A percentile compares a stretch with the other conserved stretches of the same genome.
These are phyloP conservation scores for Apiotrichum akiyoshidainum DNA, from an alignment of 1,284 basidiomycete species.

Conservation along the genomic window DNA sequence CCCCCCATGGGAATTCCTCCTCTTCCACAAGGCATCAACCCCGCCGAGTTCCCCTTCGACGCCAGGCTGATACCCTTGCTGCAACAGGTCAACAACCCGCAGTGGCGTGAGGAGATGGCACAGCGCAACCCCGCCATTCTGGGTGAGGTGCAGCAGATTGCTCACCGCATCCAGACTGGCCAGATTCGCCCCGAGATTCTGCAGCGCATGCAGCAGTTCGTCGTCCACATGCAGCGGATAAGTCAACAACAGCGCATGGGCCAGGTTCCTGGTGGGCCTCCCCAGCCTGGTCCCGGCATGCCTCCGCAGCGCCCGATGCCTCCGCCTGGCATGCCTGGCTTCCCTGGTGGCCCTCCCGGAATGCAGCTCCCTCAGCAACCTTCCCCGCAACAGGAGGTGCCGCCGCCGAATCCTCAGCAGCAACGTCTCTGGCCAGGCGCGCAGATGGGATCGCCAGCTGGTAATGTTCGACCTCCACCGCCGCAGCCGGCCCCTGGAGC, in stretches of 20 bases:
- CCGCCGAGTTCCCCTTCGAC: conserved; percentile 45
- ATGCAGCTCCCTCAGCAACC: conserved; percentile 8
- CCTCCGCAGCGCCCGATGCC: conserved; percentile 8
- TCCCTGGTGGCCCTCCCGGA: conserved; percentile 11
- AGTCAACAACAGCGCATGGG: conserved; percentile 6
- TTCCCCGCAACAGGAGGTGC: conserved; percentile 8
- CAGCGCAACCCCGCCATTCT: conserved; percentile 30
- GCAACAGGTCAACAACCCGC: conserved; percentile 26
- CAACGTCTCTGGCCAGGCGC: conserved; percentile 12
- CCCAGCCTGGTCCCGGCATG: conserved; percentile 8
- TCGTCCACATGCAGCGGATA: conserved; percentile 21
- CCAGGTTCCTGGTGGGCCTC: background rate
- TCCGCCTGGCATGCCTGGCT: conserved; percentile 19
- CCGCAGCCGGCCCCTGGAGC: conserved; percentile 24
- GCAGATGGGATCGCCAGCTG: conserved; percentile 4
- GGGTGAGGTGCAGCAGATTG: conserved; percentile 21
- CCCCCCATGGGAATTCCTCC: conserved; percentile 14
- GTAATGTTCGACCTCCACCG: conserved; percentile 26
- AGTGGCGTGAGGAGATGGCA: conserved; percentile 36
- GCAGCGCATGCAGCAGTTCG: conserved; percentile 39
- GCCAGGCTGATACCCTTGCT: conserved; percentile 32
- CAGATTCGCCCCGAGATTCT: conserved; percentile 33
- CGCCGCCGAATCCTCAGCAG: conserved; percentile 6
- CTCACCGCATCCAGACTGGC: conserved; percentile 26
- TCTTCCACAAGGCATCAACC: conserved; percentile 19